Evolutionary conservation across 2,329 filamentous ascomycete genomes (phyloP).

Genomic region (Cercospora citrullina): DNA sequence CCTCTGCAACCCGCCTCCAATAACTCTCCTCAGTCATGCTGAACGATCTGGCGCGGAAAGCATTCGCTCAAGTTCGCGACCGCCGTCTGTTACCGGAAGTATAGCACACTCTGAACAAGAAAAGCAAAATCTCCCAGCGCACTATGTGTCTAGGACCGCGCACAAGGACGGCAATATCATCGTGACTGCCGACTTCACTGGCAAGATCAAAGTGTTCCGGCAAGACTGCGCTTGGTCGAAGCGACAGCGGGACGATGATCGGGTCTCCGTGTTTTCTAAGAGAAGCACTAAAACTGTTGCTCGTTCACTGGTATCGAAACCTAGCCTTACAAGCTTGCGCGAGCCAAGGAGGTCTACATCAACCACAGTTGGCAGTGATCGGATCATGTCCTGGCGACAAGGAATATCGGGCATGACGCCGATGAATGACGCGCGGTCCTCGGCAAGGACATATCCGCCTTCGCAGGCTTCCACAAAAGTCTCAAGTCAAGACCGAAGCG

Average conservation of each 20-base stretch:
- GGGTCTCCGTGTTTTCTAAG: conserved; percentile 72
- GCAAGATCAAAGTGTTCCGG: conserved; percentile 89
- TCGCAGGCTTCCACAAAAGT: conserved; percentile 17
- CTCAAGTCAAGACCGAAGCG: conserved; percentile 42
- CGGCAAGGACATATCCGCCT: conserved; percentile 9
- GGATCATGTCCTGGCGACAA: conserved; percentile 87
- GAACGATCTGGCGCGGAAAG: conserved; percentile 52
- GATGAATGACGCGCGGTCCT: conserved; percentile 42
- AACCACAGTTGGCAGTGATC: conserved; percentile 60
- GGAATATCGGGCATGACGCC: conserved; percentile 57
- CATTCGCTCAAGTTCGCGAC: conserved; percentile 48
- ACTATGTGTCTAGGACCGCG: conserved; percentile 71
- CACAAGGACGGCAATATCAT: conserved; percentile 87
- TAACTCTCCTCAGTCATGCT: conserved; percentile 74
- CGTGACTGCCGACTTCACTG: conserved; percentile 83
- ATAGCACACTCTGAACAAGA: conserved; percentile 38
- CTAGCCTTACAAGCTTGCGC: conserved; percentile 36
- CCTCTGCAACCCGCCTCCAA: conserved; percentile 89
- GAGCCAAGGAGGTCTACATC: conserved; percentile 35
- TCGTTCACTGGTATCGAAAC: conserved; percentile 47
- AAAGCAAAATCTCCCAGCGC: conserved; percentile 62
- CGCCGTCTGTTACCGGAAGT: conserved; percentile 46
- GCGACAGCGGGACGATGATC: conserved; percentile 69
- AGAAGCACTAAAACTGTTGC: conserved; percentile 54
- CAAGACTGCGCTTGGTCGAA: conserved; percentile 89